Evolutionary conservation across 805 yeast genomes (phyloP).

Genomic region (Wickerhamiella allomyrinae): DNA sequence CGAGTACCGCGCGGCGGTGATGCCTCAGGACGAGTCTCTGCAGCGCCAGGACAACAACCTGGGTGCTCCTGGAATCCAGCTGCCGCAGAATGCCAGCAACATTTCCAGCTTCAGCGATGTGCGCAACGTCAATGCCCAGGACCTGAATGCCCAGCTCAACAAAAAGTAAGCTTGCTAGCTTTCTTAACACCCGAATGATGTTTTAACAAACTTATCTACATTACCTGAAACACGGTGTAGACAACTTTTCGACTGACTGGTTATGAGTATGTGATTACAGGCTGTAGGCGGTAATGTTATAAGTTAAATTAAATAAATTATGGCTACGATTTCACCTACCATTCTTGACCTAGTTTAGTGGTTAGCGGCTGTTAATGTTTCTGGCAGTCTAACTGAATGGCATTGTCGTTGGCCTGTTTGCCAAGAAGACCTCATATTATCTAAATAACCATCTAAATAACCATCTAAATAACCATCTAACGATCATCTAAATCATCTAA

Average conservation of each 20-base stretch:
- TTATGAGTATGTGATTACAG: background rate
- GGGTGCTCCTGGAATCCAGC: constrained; percentile 60
- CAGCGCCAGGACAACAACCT: constrained; percentile 2
- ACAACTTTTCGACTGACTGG: background rate
- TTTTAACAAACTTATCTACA: constrained; percentile 18
- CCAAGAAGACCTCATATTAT: no score
- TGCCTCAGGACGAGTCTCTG: constrained; percentile 21
- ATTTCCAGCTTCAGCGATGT: constrained; percentile 48
- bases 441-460: no score
- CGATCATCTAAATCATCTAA: no score
- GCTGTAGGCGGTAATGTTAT: background rate
- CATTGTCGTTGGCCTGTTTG: no score
- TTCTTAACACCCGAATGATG: constrained; percentile 7
- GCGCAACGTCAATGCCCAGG: constrained; percentile 39
- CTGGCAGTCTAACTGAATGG: no score
- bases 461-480: no score
- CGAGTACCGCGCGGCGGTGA: constrained; percentile 20
- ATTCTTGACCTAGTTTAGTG: no score
- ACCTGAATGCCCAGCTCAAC: constrained; percentile 29
- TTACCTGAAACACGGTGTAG: constrained; percentile 14
- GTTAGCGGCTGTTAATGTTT: no score
- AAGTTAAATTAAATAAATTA: background rate
- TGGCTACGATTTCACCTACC: background rate
- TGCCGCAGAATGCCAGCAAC: constrained; percentile 45
- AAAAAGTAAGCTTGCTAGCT: background rate